Base-by-base conservation (phyloP, 176 grass and related monocot species). In the Aegilops bicornis region DNA sequence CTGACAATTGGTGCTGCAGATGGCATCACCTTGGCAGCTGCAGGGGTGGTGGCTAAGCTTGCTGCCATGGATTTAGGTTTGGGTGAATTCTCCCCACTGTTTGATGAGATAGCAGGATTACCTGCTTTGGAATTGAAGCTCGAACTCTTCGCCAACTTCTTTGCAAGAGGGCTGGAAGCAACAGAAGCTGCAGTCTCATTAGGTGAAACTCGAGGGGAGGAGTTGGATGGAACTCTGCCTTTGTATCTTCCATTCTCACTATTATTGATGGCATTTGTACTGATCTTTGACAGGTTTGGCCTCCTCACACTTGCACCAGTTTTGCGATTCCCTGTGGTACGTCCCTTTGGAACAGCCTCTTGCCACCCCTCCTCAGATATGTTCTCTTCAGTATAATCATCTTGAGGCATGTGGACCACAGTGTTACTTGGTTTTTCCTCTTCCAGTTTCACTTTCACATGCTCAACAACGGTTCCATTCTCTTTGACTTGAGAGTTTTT, bases 311-410 rank as follows among this genome's bases (percentile, higher is more conserved):
- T 87, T 85, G 82, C 76, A 86, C 82, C 90, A 91, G 89, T 81
- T 87, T 91, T 98, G 69, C 83, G 91, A 48, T 85, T 83, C 52
- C 87, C 88, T 3, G 80, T 86, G 69, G 84, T 89, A 59, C 93
- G 84, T 61, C 90, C 91, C 92, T 94, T 98, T 73, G 97, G 88
- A 71, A 94, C 84, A 90, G 94, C 97, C 78, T 89, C 94, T 91
- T 98, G 92, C 97, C 97, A 98, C 52, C 97, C 96, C 76, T 98
- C 97, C 73, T 96, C 90, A 63, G 94, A 89, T 70, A 60, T 87
- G 43, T 88, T 82, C 63, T 88, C 96, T 80, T 96, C 92, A 67
- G 70, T 78, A 70, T 90, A 89, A 92, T 89, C 80, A 52, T 92
- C 88, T 84, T 86, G 86, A 77, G 79, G 69, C 54, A 80, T 80